phyloP scores from a whole-genome alignment of 305 asterid genomes.

The Solanum hybrid region DNA sequence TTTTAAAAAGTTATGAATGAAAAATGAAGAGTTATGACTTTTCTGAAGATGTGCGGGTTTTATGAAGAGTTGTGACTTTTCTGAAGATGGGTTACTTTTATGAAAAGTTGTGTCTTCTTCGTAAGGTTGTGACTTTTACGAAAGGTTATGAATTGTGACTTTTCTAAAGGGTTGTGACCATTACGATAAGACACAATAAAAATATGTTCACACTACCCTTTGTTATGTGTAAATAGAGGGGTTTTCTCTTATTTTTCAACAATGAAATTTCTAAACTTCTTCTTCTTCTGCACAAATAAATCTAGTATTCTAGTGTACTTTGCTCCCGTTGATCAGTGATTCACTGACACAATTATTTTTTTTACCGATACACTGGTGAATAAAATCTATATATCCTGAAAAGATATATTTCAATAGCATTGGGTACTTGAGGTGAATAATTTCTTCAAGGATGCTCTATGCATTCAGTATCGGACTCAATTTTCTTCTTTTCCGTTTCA shows the following conservation, averaged over 20 bases:
- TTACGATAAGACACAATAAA: not conserved
- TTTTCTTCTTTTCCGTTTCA: not conserved
- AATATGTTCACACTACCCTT: not conserved
- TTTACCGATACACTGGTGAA: not conserved
- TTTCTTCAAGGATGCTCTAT: too few relatives aligned
- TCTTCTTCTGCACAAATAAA: not conserved
- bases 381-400: not conserved
- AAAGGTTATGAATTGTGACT: not conserved
- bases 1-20: too few relatives aligned
- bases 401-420: not conserved
- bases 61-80: too few relatives aligned
- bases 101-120: too few relatives aligned
- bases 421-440: not conserved
- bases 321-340: not conserved
- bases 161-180: not conserved
- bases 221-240: not conserved
- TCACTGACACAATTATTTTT: not conserved
- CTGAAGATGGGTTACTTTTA: too few relatives aligned
- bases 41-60: too few relatives aligned
- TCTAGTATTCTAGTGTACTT: not conserved
- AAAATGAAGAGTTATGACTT: too few relatives aligned
- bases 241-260: not conserved
- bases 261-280: not conserved
- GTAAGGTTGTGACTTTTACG: too few relatives aligned
- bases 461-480: not conserved